These are phyloP conservation scores for Gossypium sturtianum DNA, from an alignment of 345 rosid species.

Conservation along the genomic window DNA sequence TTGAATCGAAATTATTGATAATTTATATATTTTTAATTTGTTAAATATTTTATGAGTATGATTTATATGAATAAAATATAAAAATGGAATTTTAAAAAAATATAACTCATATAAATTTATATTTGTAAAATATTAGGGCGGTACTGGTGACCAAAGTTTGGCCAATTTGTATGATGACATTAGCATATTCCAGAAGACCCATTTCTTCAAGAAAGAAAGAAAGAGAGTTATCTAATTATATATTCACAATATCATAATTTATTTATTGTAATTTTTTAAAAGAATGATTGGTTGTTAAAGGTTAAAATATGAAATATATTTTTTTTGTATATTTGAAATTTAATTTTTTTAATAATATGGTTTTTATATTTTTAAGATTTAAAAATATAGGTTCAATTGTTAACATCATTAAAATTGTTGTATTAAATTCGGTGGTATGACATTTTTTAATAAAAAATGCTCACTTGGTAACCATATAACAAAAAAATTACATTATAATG, in stretches of 20 bases:
- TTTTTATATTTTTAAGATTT: no score
- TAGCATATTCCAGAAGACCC: neutral
- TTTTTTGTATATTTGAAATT: no score
- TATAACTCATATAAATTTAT: neutral
- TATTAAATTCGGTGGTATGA: no score
- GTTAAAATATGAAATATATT: no score
- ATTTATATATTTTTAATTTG: neutral
- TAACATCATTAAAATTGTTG: no score
- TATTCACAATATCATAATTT: neutral
- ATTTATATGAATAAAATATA: neutral
- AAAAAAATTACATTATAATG: no score
- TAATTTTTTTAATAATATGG: no score
- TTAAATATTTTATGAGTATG: neutral
- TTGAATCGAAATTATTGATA: neutral
- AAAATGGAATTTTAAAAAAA: neutral
- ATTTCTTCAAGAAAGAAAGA: neutral
- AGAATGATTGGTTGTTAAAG: neutral
- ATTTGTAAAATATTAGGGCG: neutral
- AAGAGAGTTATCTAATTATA: neutral
- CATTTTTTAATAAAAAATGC: no score
- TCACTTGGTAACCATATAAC: no score
- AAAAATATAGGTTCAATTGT: no score
- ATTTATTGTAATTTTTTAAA: neutral
- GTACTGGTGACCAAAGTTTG: neutral
- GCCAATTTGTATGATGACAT: neutral